phyloP scores from a whole-genome alignment of 495 filamentous ascomycete species.

The Beverwykella pulmonaria region DNA sequence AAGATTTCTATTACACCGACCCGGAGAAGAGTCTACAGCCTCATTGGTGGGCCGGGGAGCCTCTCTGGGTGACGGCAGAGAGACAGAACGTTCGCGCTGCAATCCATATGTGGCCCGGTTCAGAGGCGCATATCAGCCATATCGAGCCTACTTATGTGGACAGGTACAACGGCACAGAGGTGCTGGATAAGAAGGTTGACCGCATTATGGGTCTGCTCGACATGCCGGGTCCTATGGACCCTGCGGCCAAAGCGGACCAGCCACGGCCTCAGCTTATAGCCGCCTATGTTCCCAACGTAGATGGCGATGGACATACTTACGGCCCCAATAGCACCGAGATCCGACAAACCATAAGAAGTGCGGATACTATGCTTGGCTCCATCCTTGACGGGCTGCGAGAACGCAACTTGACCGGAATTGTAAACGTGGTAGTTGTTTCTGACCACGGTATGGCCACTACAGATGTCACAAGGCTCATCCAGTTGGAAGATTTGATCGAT shows the following conservation, averaged over 20 bases:
- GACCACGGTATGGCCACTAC: slow-evolving; percentile 99
- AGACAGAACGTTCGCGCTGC: slow-evolving; percentile 71
- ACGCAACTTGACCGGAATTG: slow-evolving; percentile 82
- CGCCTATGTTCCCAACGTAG: slow-evolving; percentile 91
- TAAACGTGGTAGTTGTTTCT: slow-evolving; percentile 97
- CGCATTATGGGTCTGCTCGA: slow-evolving; percentile 80
- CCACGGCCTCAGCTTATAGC: slow-evolving; percentile 85
- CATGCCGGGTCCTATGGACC: slow-evolving; percentile 66
- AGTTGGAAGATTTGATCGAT: slow-evolving; percentile 90
- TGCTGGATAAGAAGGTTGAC: slow-evolving; percentile 70
- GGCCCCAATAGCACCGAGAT: slow-evolving; percentile 96
- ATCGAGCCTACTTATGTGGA: slow-evolving; percentile 77
- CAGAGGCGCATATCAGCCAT: slow-evolving; percentile 73
- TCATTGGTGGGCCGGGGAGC: slow-evolving; percentile 94
- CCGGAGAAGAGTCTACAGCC: slow-evolving; percentile 69
- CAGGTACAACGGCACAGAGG: slow-evolving; percentile 77
- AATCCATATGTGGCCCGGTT: slow-evolving; percentile 98
- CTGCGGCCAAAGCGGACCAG: slow-evolving; percentile 39
- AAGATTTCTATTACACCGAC: slow-evolving; percentile 87
- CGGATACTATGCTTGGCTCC: slow-evolving; percentile 75
- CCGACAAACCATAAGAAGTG: slow-evolving; percentile 66
- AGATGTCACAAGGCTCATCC: slow-evolving; percentile 75
- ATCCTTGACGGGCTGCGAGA: slow-evolving; percentile 76
- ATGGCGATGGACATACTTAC: slow-evolving; percentile 79
- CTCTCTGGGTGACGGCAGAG: slow-evolving; percentile 91